A percentile compares a stretch with the other conserved stretches of the same genome.
Evolutionary conservation across 2,329 filamentous ascomycete species (phyloP).

Genomic region (Cordyceps militaris): DNA sequence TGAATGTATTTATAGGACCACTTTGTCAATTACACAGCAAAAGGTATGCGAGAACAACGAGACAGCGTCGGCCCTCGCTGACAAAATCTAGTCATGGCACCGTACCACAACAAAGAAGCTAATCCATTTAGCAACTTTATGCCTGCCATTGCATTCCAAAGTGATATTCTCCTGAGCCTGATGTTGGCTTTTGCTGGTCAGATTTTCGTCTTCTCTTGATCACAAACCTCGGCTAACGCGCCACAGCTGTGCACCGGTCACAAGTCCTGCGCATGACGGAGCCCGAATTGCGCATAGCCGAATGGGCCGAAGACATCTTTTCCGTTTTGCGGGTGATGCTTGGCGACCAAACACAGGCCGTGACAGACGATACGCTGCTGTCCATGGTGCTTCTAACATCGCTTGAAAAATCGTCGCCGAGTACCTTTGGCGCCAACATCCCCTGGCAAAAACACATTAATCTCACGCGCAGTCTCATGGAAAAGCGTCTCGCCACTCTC

Average conservation of each 20-base stretch:
- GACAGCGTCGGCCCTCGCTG: neutral
- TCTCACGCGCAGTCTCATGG: slow-evolving; percentile 68
- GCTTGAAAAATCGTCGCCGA: slow-evolving; percentile 75
- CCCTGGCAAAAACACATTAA: slow-evolving; percentile 75
- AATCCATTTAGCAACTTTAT: slow-evolving; percentile 46
- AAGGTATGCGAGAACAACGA: slow-evolving; percentile 41
- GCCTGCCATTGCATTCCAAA: slow-evolving; percentile 57
- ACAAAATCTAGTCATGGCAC: slow-evolving; percentile 38
- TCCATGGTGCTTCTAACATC: slow-evolving; percentile 81
- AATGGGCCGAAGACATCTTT: slow-evolving; percentile 74
- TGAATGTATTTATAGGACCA: slow-evolving; percentile 35
- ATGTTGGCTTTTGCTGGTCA: slow-evolving; percentile 65
- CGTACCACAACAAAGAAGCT: slow-evolving; percentile 45
- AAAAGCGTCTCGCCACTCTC: slow-evolving; percentile 44
- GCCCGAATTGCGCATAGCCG: slow-evolving; percentile 68
- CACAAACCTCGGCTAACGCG: slow-evolving; percentile 7
- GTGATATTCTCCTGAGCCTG: slow-evolving; percentile 67
- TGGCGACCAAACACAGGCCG: slow-evolving; percentile 50
- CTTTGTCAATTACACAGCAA: slow-evolving; percentile 73
- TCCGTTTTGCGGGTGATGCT: slow-evolving; percentile 63
- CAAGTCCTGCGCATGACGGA: slow-evolving; percentile 66
- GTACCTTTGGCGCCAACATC: slow-evolving; percentile 72
- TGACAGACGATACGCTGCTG: slow-evolving; percentile 64
- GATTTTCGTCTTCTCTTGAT: neutral
- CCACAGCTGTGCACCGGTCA: slow-evolving; percentile 65